phyloP scores from a whole-genome alignment of 2,329 filamentous ascomycete species.

The Fusarium graminum region DNA sequence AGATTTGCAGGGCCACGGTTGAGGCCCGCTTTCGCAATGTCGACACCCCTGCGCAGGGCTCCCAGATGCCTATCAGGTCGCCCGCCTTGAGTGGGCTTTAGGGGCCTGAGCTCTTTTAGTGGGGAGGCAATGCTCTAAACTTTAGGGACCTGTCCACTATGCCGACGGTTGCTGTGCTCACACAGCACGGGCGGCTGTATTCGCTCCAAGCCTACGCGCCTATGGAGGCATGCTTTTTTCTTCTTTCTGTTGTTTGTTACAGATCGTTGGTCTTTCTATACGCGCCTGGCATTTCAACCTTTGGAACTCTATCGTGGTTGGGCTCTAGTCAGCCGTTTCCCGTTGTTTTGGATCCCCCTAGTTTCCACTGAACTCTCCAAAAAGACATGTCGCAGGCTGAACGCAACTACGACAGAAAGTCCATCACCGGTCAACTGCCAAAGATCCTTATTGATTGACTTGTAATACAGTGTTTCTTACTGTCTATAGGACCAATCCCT shows the following conservation, averaged over 20 bases:
- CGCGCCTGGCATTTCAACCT: slow-evolving; percentile 17
- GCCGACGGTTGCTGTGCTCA: slow-evolving; percentile 15
- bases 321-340: slow-evolving; percentile 14
- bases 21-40: slow-evolving; percentile 31
- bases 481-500: slow-evolving; percentile 23
- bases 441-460: not conserved
- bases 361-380: slow-evolving; percentile 10
- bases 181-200: slow-evolving; percentile 11
- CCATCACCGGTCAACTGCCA: slow-evolving; percentile 2
- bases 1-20: slow-evolving; percentile 30
- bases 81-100: slow-evolving; percentile 23
- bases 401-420: slow-evolving; percentile 27
- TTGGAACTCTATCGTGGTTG: slow-evolving; percentile 26
- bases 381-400: slow-evolving; percentile 34
- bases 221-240: slow-evolving; percentile 15
- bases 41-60: slow-evolving; percentile 13
- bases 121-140: slow-evolving; percentile 21
- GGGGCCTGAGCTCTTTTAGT: slow-evolving; percentile 16
- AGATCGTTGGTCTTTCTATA: slow-evolving; percentile 23
- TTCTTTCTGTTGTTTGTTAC: slow-evolving; percentile 7
- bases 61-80: slow-evolving; percentile 22
- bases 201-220: slow-evolving; percentile 2
- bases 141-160: slow-evolving; percentile 26
- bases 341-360: slow-evolving; percentile 27
- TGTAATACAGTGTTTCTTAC: slow-evolving; percentile 34